These are phyloP conservation scores for Stellera chamaejasme DNA, from an alignment of 345 rosid genomes.

Conservation along the genomic window DNA sequence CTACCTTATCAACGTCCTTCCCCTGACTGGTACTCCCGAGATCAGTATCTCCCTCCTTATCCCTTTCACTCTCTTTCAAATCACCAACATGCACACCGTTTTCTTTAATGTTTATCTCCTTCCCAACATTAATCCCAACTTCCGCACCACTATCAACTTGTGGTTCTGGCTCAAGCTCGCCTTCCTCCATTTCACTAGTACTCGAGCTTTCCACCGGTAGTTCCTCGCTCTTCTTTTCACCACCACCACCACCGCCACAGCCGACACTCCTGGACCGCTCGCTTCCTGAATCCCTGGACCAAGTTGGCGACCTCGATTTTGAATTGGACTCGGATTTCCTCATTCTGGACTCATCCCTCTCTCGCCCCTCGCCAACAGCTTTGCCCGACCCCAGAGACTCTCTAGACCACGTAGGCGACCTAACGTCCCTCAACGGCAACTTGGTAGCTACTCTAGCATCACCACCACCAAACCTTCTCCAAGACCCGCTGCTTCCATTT, in stretches of 20 bases:
- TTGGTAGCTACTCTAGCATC: slow-evolving; percentile 27
- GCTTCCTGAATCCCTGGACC: slow-evolving; percentile 90
- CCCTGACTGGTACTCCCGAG: slow-evolving; percentile 19
- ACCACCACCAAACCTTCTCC: slow-evolving; percentile 64
- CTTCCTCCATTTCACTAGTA: slow-evolving; percentile 98
- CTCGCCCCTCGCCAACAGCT: slow-evolving; percentile 27
- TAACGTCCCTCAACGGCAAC: slow-evolving; percentile 27
- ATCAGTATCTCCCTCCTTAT: slow-evolving; percentile 17
- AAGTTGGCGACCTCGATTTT: slow-evolving; percentile 49
- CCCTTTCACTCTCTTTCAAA: slow-evolving; percentile 15
- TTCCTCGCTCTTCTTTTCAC: slow-evolving; percentile 29
- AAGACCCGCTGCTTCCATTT: slow-evolving; percentile 53
- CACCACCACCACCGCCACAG: slow-evolving; percentile 32
- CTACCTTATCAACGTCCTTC: slow-evolving; percentile 23
- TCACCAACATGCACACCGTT: slow-evolving; percentile 19
- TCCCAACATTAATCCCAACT: slow-evolving; percentile 10
- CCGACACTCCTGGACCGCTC: slow-evolving; percentile 52
- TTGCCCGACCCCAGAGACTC: slow-evolving; percentile 31
- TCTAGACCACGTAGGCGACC: slow-evolving; percentile 48
- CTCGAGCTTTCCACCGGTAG: slow-evolving; percentile 35
- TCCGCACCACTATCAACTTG: slow-evolving; percentile 14
- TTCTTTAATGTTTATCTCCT: slow-evolving; percentile 8
- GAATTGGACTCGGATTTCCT: slow-evolving; percentile 25
- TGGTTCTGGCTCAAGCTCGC: slow-evolving; percentile 82
- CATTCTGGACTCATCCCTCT: slow-evolving; percentile 27